Percentiles rank a stretch among this genome's conserved stretches.
Evolutionary conservation across 176 grass and related monocot genomes (phyloP).

Genomic region (Paspalum vaginatum): DNA sequence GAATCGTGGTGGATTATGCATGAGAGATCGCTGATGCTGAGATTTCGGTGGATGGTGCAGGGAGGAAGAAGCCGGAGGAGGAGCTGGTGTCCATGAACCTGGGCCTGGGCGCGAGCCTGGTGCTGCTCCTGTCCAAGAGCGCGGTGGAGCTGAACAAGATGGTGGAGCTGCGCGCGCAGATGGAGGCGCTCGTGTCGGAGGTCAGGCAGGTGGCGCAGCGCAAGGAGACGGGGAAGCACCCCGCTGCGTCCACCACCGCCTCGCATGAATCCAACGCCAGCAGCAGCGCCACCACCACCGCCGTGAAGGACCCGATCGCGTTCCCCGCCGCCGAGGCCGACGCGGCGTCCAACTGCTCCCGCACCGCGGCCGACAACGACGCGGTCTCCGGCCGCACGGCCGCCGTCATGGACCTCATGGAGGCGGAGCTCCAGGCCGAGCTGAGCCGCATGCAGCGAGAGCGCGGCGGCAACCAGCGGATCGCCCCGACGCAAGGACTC

Average conservation of each 20-base stretch:
- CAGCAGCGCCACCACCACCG: conserved; percentile 16
- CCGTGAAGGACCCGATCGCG: conserved; percentile 54
- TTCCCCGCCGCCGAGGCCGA: conserved; percentile 33
- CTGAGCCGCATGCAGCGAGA: conserved; percentile 56
- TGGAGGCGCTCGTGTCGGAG: conserved; percentile 73
- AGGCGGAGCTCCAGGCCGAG: conserved; percentile 76
- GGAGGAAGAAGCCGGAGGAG: conserved; percentile 77
- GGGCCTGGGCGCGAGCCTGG: conserved; percentile 71
- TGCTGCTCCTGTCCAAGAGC: conserved; percentile 76
- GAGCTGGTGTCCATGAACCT: conserved; percentile 70
- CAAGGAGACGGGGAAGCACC: not conserved
- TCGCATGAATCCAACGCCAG: conserved; percentile 41
- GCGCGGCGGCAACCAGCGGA: conserved; percentile 13
- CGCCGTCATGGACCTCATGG: conserved; percentile 57
- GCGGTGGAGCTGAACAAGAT: conserved; percentile 87
- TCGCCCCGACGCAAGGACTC: conserved; percentile 30
- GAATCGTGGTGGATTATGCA: not conserved
- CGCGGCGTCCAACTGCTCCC: conserved; percentile 45
- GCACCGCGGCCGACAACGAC: conserved; percentile 19
- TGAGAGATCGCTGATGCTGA: not conserved
- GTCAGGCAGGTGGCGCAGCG: conserved; percentile 50
- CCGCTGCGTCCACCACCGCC: not conserved
- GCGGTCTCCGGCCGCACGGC: conserved; percentile 11
- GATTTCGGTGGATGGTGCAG: conserved; percentile 40
- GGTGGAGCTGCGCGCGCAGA: conserved; percentile 73